These are phyloP conservation scores for Hansenula lynferdii DNA, from an alignment of 1,139 yeast genomes.

Conservation along the genomic window DNA sequence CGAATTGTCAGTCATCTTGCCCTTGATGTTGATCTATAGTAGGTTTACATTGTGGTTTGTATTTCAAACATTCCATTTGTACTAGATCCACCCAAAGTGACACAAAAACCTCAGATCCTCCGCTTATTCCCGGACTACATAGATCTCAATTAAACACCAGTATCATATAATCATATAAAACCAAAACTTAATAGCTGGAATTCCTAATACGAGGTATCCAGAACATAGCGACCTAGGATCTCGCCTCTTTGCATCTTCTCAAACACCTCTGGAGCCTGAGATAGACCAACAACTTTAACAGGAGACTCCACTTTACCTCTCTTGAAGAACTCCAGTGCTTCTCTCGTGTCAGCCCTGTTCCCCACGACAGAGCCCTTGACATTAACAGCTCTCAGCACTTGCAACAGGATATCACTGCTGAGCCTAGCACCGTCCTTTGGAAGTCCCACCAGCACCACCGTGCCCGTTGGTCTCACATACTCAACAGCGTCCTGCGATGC, in stretches of 20 bases:
- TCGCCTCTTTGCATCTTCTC: constrained; percentile 50
- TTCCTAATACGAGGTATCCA: constrained; percentile 49
- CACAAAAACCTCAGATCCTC: not conserved
- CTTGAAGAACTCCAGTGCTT: constrained; percentile 44
- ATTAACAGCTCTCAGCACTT: constrained; percentile 8
- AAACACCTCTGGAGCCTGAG: constrained; percentile 45
- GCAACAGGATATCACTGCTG: constrained; percentile 6
- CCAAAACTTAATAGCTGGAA: no score
- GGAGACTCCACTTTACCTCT: constrained; percentile 56
- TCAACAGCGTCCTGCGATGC: constrained; percentile 12
- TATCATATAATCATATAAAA: no score
- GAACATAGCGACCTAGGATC: constrained; percentile 54
- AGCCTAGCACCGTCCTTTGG: constrained; percentile 11
- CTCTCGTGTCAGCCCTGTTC: constrained; percentile 1
- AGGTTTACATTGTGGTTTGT: no score
- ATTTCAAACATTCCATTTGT: no score
- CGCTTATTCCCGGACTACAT: no score
- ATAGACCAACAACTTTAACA: constrained; percentile 48
- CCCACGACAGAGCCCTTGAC: constrained; percentile 10
- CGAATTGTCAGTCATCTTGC: constrained; percentile 11
- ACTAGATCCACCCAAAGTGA: no score
- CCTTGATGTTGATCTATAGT: constrained; percentile 6
- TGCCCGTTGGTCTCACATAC: constrained; percentile 14
- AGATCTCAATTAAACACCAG: no score
- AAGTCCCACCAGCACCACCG: constrained; percentile 11